A percentile compares a stretch with the other conserved stretches of the same genome.
phyloP scores from a whole-genome alignment of 2,329 filamentous ascomycete genomes.

The Apiospora koreana region DNA sequence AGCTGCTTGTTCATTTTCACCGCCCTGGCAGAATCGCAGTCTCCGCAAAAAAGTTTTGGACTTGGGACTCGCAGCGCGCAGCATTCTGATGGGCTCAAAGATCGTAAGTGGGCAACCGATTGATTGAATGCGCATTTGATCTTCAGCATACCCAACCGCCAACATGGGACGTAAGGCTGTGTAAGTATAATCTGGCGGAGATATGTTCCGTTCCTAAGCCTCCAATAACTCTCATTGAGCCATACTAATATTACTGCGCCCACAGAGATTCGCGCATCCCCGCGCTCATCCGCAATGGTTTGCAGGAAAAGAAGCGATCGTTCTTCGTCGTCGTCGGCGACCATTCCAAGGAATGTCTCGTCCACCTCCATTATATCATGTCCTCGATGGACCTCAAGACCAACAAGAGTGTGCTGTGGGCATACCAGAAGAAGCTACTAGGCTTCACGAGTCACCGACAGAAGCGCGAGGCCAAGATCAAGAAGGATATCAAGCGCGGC shows the following conservation, averaged over 20 bases:
- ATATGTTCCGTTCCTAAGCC: background rate
- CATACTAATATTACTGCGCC: background rate
- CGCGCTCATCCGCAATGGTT: slow-evolving; percentile 86
- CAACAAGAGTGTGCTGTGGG: slow-evolving; percentile 96
- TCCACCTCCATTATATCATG: slow-evolving; percentile 76
- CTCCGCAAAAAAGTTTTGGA: slow-evolving; percentile 11
- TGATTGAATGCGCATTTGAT: background rate
- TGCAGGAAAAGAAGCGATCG: slow-evolving; percentile 94
- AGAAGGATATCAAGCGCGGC: slow-evolving; percentile 95
- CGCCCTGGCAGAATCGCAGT: slow-evolving; percentile 1
- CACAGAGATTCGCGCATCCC: slow-evolving; percentile 83
- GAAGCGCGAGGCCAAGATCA: slow-evolving; percentile 98
- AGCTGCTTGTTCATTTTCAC: background rate
- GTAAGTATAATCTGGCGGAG: background rate
- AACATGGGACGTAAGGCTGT: slow-evolving; percentile 10
- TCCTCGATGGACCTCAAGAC: slow-evolving; percentile 87
- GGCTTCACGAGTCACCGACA: slow-evolving; percentile 94
- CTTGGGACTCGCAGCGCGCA: background rate
- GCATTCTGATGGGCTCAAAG: slow-evolving; percentile 2
- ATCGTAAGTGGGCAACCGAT: background rate
- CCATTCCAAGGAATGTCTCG: slow-evolving; percentile 92
- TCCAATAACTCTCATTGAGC: background rate
- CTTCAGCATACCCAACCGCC: slow-evolving; percentile 8
- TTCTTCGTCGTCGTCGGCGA: slow-evolving; percentile 98
- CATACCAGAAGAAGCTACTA: slow-evolving; percentile 96